Evolutionary conservation across 2,329 filamentous ascomycete genomes (phyloP).

Genomic region (Zymoseptoria tritici): DNA sequence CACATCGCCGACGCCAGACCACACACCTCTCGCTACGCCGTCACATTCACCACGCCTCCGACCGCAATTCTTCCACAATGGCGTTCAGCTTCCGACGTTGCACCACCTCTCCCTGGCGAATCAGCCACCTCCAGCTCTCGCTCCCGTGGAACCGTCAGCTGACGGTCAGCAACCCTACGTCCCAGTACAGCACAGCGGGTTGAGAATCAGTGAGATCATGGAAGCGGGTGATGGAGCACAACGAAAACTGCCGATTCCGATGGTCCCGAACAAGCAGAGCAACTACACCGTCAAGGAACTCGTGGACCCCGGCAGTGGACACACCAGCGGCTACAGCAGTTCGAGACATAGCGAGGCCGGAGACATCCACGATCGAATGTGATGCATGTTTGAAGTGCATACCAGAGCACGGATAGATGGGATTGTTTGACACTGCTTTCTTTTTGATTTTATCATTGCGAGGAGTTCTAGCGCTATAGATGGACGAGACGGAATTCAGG

Average conservation of each 20-base stretch:
- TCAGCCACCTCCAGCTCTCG: conserved; percentile 50
- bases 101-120: conserved; percentile 63
- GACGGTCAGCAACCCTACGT: conserved; percentile 54
- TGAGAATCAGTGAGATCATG: conserved; percentile 88
- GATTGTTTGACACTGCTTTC: conserved; percentile 1
- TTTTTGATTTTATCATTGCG: conserved; percentile 10
- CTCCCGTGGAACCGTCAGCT: conserved; percentile 62
- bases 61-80: conserved; percentile 59
- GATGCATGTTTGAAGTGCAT: background rate
- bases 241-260: conserved; percentile 83
- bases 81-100: conserved; percentile 79
- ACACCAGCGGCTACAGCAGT: conserved; percentile 52
- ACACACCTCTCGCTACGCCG: conserved; percentile 95
- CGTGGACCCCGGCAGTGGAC: conserved; percentile 60
- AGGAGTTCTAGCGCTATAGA: conserved; percentile 25
- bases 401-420: conserved; percentile 1
- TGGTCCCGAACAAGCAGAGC: conserved; percentile 52
- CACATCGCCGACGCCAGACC: conserved; percentile 87
- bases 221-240: conserved; percentile 78
- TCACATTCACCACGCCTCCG: conserved; percentile 89
- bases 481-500: conserved; percentile 12
- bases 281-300: conserved; percentile 62
- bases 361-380: conserved; percentile 25
- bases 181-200: conserved; percentile 54
- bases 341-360: conserved; percentile 27